Base-by-base conservation (phyloP, 2,329 filamentous ascomycete species). In the Mycosphaerella sp. region DNA sequence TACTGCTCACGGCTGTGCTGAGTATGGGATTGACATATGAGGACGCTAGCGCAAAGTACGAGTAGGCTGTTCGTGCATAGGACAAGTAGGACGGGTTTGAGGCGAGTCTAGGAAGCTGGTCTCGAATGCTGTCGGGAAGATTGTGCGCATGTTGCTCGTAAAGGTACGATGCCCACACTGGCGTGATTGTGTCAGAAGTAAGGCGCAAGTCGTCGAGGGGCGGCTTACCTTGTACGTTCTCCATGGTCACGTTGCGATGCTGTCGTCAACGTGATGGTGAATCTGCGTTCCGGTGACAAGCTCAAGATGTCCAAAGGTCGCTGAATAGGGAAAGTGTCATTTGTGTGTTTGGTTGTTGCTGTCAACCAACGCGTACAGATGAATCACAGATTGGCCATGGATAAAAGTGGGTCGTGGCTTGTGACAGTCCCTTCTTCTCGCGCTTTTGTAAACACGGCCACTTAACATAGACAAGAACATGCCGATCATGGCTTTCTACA, bases 131-230 rank as follows among this genome's bases (percentile, higher is more conserved):
- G 21, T 49, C 45, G 45, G 42, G 47, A 46, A 42, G 39, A 32
- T 48, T 43, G 40, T 53, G 44, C 9, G 21, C 44, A 30, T 52
- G 45, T 59, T 44, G 50, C 59, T 50, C 50, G 48, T 66, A 52
- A 41, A 66, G 51, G 54, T 64, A 61, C 41, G 56, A 45, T 9
- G 60, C 60, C 64, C 65, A 68, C 47, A 65, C 65, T 68, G 51
- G n/a, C 6, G 13, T 27, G 10, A 10, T 12, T 21, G 14, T 32
- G 28, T 50, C 1, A 44, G 36, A 17, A 21, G 34, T 14, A 28
- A 30, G 13, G 10, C 41, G 36, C 21, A 44, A 7, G 16, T 41
- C 3, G 14, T 25, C 12, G 43, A 35, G 39, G 28, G 28, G 37
- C n/a, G 14, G 27, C 53, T 36, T 56, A 62, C 64, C 63, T 56